A percentile compares a stretch with the other conserved stretches of the same genome.
Conservation (phyloP, 2,329 filamentous ascomycete species). For the Scedosporium aurantiacum region DNA sequence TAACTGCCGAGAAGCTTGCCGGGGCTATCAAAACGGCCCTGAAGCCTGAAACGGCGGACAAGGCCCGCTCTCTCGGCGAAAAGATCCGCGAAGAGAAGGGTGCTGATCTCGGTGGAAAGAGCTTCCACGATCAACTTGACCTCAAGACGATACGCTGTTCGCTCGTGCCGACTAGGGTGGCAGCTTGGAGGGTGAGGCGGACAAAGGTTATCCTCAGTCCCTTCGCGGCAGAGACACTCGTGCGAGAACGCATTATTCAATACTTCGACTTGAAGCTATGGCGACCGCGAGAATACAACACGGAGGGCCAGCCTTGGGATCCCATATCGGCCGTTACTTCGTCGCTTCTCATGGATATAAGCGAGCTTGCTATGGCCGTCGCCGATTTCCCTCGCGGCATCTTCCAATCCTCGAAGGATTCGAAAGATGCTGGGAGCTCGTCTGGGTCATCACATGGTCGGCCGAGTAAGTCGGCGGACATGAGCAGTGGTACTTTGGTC, state of each 20-base stretch:
- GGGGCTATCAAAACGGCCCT: slow-evolving; percentile 52
- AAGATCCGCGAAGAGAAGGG: slow-evolving; percentile 59
- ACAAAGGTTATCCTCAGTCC: slow-evolving; percentile 59
- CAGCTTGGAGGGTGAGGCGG: slow-evolving; percentile 64
- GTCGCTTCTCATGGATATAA: slow-evolving; percentile 72
- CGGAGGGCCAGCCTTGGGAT: slow-evolving; percentile 67
- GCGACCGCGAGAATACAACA: slow-evolving; percentile 55
- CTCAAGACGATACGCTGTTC: slow-evolving; percentile 58
- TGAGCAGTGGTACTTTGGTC: slow-evolving; percentile 5
- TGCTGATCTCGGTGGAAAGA: slow-evolving; percentile 49
- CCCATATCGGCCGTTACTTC: slow-evolving; percentile 67
- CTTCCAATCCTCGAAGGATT: slow-evolving; percentile 20
- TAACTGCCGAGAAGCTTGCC: slow-evolving; percentile 56
- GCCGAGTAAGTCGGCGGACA: not conserved
- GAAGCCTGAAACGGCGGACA: slow-evolving; percentile 45
- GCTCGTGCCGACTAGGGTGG: slow-evolving; percentile 54
- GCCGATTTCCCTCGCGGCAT: slow-evolving; percentile 58
- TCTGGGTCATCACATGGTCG: not conserved
- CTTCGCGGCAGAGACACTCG: slow-evolving; percentile 59
- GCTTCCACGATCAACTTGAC: slow-evolving; percentile 61
- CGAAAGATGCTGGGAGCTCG: slow-evolving; percentile 18
- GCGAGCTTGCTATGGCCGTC: slow-evolving; percentile 69
- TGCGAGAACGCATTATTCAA: slow-evolving; percentile 51
- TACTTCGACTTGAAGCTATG: slow-evolving; percentile 64
- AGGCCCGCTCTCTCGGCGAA: slow-evolving; percentile 45